Evolutionary conservation across 352 stramenopile genomes (phyloP), one percentile per base, ranked within the genome.

Genomic region (Phytophthora crassamura): DNA sequence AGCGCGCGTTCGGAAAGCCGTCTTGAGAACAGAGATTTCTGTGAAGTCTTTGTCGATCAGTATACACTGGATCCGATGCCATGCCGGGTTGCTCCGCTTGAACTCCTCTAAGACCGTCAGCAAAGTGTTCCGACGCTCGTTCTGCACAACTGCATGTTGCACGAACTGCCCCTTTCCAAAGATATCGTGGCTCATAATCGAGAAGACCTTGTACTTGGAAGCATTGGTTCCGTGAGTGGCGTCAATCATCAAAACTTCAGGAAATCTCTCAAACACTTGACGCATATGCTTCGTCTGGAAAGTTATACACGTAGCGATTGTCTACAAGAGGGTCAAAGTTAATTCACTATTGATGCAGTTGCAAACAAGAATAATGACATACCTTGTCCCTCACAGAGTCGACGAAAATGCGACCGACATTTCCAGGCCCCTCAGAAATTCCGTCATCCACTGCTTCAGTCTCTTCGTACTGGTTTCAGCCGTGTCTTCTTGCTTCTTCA

Each of bases 31-130:
- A 0, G 2, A 20, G 0, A 64, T 64, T 28, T 77, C 64, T 1
- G 49, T 68, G 46, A 81, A 77, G 12, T 75, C 66, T 28, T 78
- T 72, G 34, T 75, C 59, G 11, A 74, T 64, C 7, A 77, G 6
- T 2, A 76, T 62, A 16, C 34, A 59, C 18, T 61, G n/a, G 1
- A 79, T 45, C 4, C 61, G 43, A 0, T 1, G 30, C 56, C 57
- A 79, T 0, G 18, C 32, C 0, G 64, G 58, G 15, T 78, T 69
- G 49, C 48, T 40, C 4, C 34, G 33, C 32, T 72, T 74, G 57
- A 75, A 75, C 20, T 59, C 33, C 18, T 58, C 51, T 5, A 75
- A 46, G 9, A 48, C 52, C 0, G 47, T 62, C 16, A 59, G 2
- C 1, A 76, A 53, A 10, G 54, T 67, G 18, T 51, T 18, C 1